Base-by-base conservation (phyloP, 1,284 basidiomycete genomes). In the Pseudozyma tsukubaensis region DNA sequence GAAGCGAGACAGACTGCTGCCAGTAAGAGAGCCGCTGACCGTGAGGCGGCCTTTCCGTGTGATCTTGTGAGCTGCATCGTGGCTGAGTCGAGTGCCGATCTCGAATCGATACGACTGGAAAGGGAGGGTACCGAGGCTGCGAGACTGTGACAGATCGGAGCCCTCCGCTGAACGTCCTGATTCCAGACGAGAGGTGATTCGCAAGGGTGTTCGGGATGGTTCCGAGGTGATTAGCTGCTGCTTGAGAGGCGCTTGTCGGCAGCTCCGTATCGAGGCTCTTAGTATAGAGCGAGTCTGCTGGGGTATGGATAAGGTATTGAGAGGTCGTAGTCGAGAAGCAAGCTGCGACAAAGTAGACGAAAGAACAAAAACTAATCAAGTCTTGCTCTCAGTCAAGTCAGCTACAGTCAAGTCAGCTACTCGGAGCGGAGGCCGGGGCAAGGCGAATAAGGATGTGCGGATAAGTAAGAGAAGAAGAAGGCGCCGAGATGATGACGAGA, bases 41-140 rank as follows among this genome's bases (percentile, higher is more conserved):
- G n/a, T 13, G 49, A 54, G 32, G 11, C 29, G 2, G 42, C 47
- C 19, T 43, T 13, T 1, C 10, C n/a, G 19, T 7, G 39, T n/a
- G 56, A 54, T 1, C 21, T 29, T 32, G 24, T 16, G 32, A 59
- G 56, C 51, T 50, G 44, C 56, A 59, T 65, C 18, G 14, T 59
- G 40, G 52, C 45, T 50, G 29, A 21, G 39, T 39, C 7, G 8
- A 11, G 18, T 5, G n/a, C n/a, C n/a, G n/a, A n/a, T n/a, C n/a
- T n/a, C n/a, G n/a, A n/a, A n/a, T n/a, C n/a, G n/a, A n/a, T n/a
- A n/a, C n/a, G n/a, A n/a, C 3, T 36, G 6, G 50, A 37, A 32
- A 29, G 12, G 19, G 50, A 51, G 50, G 48, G 12, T 7, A 5
- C 48, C 50, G 21, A 51, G 10, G 19, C 36, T 37, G 32, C n/a